Conservation (phyloP, 805 yeast species). For the Pichia deserticola region DNA sequence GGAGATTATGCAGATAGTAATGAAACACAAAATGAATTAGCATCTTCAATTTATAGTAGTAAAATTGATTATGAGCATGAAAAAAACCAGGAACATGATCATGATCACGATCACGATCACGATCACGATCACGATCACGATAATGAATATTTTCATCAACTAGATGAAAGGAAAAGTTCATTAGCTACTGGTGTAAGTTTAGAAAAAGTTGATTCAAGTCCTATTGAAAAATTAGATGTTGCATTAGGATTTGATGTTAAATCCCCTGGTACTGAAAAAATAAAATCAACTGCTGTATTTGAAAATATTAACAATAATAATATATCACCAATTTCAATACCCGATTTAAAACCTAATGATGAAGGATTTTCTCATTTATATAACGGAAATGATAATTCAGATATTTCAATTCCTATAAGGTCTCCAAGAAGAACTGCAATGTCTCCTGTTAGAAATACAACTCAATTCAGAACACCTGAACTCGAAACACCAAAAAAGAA, state of each 20-base stretch:
- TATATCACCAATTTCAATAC: conserved; percentile 2
- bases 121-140: neutral
- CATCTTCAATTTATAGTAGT: conserved; percentile 4
- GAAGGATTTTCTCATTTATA: neutral
- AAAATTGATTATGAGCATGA: neutral
- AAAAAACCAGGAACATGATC: neutral
- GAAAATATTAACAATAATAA: neutral
- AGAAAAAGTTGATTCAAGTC: conserved; percentile 2
- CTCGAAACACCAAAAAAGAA: conserved; percentile 11
- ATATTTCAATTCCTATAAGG: conserved; percentile 24
- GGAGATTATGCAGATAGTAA: conserved; percentile 8
- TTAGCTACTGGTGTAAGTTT: neutral
- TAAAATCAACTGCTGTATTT: conserved; percentile 1
- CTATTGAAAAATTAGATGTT: conserved; percentile 5
- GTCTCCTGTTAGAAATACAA: conserved; percentile 12
- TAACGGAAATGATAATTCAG: conserved; percentile 9
- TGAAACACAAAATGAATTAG: neutral
- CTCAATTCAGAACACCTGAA: conserved; percentile 16
- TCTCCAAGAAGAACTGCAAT: conserved; percentile 22
- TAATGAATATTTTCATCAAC: neutral
- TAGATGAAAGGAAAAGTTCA: neutral
- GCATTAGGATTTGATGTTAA: neutral
- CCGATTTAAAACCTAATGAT: neutral
- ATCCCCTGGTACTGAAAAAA: neutral
- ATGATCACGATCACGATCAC: too few relatives aligned